Conservation (phyloP, 352 stramenopile species). For the Globisporangium irregulare region DNA sequence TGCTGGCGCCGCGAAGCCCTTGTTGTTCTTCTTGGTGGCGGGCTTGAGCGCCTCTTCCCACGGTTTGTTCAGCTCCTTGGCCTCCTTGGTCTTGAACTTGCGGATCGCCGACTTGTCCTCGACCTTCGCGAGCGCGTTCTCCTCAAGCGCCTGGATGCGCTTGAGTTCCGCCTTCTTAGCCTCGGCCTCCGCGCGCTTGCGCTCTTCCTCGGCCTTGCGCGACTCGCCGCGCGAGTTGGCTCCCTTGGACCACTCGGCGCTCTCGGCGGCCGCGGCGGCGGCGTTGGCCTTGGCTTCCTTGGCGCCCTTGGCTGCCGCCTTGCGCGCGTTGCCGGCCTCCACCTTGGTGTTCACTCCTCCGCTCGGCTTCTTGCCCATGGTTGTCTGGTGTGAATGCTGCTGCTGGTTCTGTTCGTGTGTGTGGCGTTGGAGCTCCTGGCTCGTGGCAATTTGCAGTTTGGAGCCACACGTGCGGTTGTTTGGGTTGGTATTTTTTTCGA, state of each 20-base stretch:
- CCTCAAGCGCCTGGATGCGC: background rate
- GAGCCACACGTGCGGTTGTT: background rate
- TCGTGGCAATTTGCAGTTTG: background rate
- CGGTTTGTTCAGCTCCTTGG: background rate
- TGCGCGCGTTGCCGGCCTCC: background rate
- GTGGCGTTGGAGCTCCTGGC: background rate
- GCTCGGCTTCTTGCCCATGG: background rate
- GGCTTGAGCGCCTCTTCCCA: background rate
- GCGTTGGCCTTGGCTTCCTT: conserved; percentile 34
- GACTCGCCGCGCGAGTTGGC: background rate
- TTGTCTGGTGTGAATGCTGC: background rate
- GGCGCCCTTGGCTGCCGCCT: background rate
- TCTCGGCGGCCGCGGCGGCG: background rate
- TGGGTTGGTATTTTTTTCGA: background rate
- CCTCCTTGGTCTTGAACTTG: background rate
- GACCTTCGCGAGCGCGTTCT: background rate
- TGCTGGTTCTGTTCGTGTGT: background rate
- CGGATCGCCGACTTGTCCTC: background rate
- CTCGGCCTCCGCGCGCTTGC: background rate
- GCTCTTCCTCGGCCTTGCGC: background rate
- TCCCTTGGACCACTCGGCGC: background rate
- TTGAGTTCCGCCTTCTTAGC: background rate
- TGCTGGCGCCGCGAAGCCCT: background rate
- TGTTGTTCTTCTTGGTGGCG: background rate
- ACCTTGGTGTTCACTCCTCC: conserved; percentile 1